Evolutionary conservation across 805 yeast genomes (phyloP).

Genomic region (Tetrapisispora taiwanensis): DNA sequence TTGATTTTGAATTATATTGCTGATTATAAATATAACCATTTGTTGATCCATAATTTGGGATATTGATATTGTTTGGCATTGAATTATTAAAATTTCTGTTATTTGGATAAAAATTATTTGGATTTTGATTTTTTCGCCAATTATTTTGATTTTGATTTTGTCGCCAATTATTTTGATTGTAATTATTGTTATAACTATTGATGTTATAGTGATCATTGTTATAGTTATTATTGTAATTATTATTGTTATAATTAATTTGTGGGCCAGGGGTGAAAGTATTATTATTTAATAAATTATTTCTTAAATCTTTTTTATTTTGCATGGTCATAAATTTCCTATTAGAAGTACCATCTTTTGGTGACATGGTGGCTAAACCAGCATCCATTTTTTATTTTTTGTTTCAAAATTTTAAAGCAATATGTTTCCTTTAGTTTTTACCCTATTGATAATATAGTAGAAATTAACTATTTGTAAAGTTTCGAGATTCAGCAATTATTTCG

Average conservation of each 20-base stretch:
- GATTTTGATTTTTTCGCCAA: not conserved
- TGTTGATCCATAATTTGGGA: not conserved
- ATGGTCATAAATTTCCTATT: not conserved
- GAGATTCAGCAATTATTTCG: not conserved
- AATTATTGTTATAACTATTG: not conserved
- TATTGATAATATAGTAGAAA: no score
- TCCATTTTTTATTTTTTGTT: not conserved
- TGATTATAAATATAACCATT: not conserved
- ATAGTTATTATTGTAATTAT: no score
- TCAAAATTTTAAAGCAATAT: no score
- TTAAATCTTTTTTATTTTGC: not conserved
- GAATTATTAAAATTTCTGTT: not conserved
- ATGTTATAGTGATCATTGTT: no score
- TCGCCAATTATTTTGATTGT: not conserved
- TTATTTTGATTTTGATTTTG: not conserved
- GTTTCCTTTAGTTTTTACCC: no score
- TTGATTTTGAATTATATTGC: not conserved
- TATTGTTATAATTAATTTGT: not conserved
- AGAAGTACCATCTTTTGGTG: not conserved
- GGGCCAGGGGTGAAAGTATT: not conserved
- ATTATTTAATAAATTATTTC: not conserved
- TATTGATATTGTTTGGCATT: not conserved
- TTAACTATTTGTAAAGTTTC: no score
- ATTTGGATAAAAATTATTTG: not conserved
- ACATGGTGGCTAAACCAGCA: not conserved